Evolutionary conservation across 768 basidiomycete species (phyloP), one percentile per base, ranked within the genome.

Genomic region (Austroboletus eburneus): DNA sequence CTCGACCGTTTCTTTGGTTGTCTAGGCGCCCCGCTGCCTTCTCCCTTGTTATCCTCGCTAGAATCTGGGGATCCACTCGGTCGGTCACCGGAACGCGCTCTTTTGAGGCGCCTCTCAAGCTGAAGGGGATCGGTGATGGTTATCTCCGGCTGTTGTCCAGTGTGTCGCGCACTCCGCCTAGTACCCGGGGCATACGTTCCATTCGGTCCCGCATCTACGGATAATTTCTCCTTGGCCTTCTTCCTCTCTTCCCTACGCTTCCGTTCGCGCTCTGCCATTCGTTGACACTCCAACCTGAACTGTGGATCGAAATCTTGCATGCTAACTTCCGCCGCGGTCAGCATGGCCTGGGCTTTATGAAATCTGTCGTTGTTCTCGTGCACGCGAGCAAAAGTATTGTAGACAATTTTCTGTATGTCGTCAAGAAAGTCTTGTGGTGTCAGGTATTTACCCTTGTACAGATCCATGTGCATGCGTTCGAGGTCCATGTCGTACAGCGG

Each of bases 381-480:
- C 20, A 72, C 59, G 18, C 79, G 75, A 16, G 80, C 70, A 20
- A 75, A 65, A 0, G 85, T 81, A 46, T 90, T 88, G 57, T 88
- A 81, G 17, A 90, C 82, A 52, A 91, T 90, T 68, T 84, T 87
- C 48, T 76, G 75, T 45, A 92, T 75, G 55, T 91, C 88, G 38
- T 83, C 79, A 8, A 97, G 76, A 72, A 99, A 96, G 45, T 90
- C 85, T 46, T 84, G 80, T 0, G 91, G 87, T 0, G 91, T 91
- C 23, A 91, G 79, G 62, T 98, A 99, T 33, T 82, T 80, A 33
- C 82, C 82, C 60, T 80, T 84, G 72, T 89, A 91, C 18, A 99
- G 73, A 45, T 89, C 83, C 20, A 74, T 71, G 56, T 94, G 88
- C 80, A 99, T 91, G 52, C 78, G 81, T 58, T 98, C 96, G 30